Evolutionary conservation across 2,329 filamentous ascomycete genomes (phyloP), one percentile per base, ranked within the genome.

Genomic region (Penicillium sp.): DNA sequence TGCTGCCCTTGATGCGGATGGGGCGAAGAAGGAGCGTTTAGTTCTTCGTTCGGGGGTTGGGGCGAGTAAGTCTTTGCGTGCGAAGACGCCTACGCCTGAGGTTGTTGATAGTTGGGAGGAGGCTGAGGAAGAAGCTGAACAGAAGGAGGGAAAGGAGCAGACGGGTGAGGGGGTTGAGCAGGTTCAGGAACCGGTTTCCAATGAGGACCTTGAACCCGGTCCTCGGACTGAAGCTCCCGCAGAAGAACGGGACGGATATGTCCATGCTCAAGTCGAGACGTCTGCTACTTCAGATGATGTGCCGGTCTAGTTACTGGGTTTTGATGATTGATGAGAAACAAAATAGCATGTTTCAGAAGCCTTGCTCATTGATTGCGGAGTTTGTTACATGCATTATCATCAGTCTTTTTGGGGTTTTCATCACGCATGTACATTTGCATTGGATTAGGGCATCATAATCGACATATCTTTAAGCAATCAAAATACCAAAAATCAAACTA

Each of bases 31-130:
- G 52, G 65, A 69, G 35, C 62, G 64, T 9, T 54, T 68, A 9
- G 66, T 72, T 30, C 58, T 69, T 28, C 60, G 66, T 3, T 69
- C 68, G 7, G 67, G 66, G 25, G 63, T 69, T 41, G 65, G 63
- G 19, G 59, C 58, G n/a, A 59, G 59, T 9, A 71, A 66, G 50
- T 58, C 64, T 46, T 42, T 61, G 34, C 58, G 54, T 41, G 57
- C 53, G 29, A 50, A 57, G 36, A 46, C 59, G 3, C 48, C 58
- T 44, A 54, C 66, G 6, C 58, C 56, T 12, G 60, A 70, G 19
- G 69, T 76, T 19, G 71, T 65, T 10, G 75, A 77, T 56, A 70
- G 70, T 53, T 77, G 74, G 73, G 74, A 76, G 47, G 69, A 73
- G 39, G 71, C 73, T 40, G 70, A 68, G 40, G 71, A 75, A 36